Percentiles rank a stretch among this genome's conserved stretches.
Evolutionary conservation across 2,329 filamentous ascomycete genomes (phyloP).

Genomic region (Sphaerostilbella broomeana): DNA sequence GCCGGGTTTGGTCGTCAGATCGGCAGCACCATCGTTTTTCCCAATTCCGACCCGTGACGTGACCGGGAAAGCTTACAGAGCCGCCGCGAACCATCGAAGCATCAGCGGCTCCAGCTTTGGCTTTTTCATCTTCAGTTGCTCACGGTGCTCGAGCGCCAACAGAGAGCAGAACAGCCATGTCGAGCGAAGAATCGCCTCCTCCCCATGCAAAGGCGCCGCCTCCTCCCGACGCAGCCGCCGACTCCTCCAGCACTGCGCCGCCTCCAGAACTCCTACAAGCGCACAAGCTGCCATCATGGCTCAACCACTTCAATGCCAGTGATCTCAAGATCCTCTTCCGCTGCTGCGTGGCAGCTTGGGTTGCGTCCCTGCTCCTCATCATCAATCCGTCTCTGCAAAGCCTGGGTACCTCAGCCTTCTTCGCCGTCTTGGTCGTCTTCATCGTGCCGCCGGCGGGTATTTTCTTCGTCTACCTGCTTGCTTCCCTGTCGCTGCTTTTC

Average conservation of each 20-base stretch:
- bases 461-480: constrained; percentile 39
- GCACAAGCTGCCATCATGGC: constrained; percentile 30
- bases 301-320: constrained; percentile 40
- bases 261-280: too few species aligned
- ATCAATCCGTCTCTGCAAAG: constrained; percentile 35
- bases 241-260: too few species aligned
- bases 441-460: constrained; percentile 41
- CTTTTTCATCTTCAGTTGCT: not conserved
- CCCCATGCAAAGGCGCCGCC: not conserved
- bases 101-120: too few species aligned
- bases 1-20: too few species aligned
- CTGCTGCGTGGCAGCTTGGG: constrained; percentile 41
- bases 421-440: constrained; percentile 35
- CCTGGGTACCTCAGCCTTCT: constrained; percentile 40
- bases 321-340: constrained; percentile 42
- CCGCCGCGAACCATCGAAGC: too few species aligned
- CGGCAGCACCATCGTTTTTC: too few species aligned
- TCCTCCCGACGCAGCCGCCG: too few species aligned
- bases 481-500: constrained; percentile 34
- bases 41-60: too few species aligned
- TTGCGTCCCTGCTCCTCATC: constrained; percentile 39
- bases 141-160: too few species aligned
- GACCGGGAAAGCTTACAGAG: too few species aligned
- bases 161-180: too few species aligned
- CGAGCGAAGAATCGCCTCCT: not conserved